Base-by-base conservation (phyloP, 116 monocot genomes). In the Posidonia oceanica region DNA sequence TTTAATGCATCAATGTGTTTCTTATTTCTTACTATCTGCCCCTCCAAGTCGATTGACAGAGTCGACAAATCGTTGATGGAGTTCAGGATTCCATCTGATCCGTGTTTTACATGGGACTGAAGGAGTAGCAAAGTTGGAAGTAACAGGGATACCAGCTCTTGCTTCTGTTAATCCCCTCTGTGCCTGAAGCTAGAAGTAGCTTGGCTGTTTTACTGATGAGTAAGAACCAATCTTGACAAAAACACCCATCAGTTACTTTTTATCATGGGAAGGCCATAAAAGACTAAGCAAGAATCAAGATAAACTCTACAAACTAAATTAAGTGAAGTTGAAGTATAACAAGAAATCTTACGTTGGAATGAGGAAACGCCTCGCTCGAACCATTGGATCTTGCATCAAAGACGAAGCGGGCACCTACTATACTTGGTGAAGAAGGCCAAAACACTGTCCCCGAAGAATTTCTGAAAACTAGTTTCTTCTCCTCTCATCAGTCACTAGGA, bases 41-140 rank as follows among this genome's bases (percentile, higher is more conserved):
- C 90, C 90, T 71, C 94, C 90, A 21, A 94, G 88, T 20, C 68
- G 67, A 79, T 86, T 78, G 2, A 90, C 88, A 56, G 85, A 87
- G 61, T 87, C 80, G 2, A 94, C 86, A 66, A 90, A 94, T 11
- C 76, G 74, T 39, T 90, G 87, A 63, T 94, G 90, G 54, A 94
- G 88, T 62, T 87, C 78, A 4, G 83, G 81, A 39, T 85, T 87
- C 94, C 94, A 94, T 76, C 88, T 79, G 37, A 94, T 90, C 72
- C 94, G 48, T 75, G 83, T 80, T 79, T 94, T 90, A 41, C 36
- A 80, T 38, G 80, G 80, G 7, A 63, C 40, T 15, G 69, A 48
- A 48, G 57, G 7, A 67, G 17, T 59, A 44, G 54, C 13, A 12
- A 77, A 39, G 58, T 67, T 70, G 21, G 63, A 17, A n/a, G 72